Evolutionary conservation across 805 yeast genomes (phyloP).

Genomic region (Candida coleopterorum): DNA sequence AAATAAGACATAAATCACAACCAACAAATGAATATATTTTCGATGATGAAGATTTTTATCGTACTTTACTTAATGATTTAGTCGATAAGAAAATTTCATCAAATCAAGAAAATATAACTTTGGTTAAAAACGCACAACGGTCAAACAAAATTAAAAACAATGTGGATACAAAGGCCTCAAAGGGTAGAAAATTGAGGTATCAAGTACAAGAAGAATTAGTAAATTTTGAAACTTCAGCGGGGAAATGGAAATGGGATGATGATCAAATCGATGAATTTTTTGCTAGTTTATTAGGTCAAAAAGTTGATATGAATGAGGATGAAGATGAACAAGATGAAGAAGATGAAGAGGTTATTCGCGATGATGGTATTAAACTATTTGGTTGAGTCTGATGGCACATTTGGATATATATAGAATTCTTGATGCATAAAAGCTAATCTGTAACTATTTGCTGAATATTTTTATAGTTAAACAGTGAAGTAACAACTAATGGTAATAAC

Average conservation of each 20-base stretch:
- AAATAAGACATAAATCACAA: constrained; percentile 37
- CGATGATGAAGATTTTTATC: constrained; percentile 94
- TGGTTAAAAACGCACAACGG: constrained; percentile 45
- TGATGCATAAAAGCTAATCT: too few relatives aligned
- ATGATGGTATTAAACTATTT: constrained; percentile 9
- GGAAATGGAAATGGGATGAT: constrained; percentile 70
- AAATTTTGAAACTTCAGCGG: constrained; percentile 80
- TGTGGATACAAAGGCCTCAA: constrained; percentile 89
- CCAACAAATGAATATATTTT: constrained; percentile 44
- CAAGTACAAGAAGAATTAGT: constrained; percentile 84
- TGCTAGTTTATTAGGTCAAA: constrained; percentile 87
- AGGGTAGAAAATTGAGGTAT: constrained; percentile 85
- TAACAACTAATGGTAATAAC: too few relatives aligned
- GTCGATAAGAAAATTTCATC: constrained; percentile 81
- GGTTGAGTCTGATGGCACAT: too few relatives aligned
- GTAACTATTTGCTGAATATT: too few relatives aligned
- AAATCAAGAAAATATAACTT: constrained; percentile 45
- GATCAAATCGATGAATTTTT: constrained; percentile 91
- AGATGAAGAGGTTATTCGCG: constrained; percentile 14
- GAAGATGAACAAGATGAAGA: constrained; percentile 30
- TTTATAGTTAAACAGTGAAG: too few relatives aligned
- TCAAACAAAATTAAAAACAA: constrained; percentile 63
- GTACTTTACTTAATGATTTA: constrained; percentile 79
- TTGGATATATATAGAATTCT: too few relatives aligned
- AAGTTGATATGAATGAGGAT: constrained; percentile 55